Evolutionary conservation across 2,329 filamentous ascomycete species (phyloP), one percentile per base, ranked within the genome.

Genomic region (Penicillium hordei): DNA sequence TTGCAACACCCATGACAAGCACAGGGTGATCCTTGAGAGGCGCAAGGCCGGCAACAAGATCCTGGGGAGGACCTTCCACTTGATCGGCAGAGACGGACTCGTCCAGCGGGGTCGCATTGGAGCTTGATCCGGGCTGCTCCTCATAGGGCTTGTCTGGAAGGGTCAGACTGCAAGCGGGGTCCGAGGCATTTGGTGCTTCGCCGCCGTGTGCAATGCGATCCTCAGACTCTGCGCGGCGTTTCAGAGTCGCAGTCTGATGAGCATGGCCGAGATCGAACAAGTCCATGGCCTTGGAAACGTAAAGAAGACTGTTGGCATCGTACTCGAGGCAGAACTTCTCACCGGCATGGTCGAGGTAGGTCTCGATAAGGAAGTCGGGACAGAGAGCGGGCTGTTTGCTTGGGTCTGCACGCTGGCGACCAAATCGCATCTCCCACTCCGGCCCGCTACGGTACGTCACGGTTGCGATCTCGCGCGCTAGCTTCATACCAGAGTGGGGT

Each of bases 261-360:
- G 85, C 82, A 48, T 80, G 79, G 25, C 94, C 92, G 0, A 99
- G 83, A 69, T 99, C 94, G 73, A 99, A 99, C 13, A 99, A 81
- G 71, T 99, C 94, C 94, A 99, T 99, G 5, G 94, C 94, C 77
- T 99, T 99, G 74, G 91, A 96, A 56, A 99, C 91, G 74, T 99
- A 99, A 2, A 99, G 81, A 39, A 97, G 79, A 70, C 92, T 96
- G 76, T 99, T 99, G 27, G 94, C 87, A 69, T 99, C 94, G 72
- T 97, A 97, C 62, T 94, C 93, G 27, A 99, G 82, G 72, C 92
- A 97, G 81, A 96, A 99, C 76, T 99, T 99, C 79, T 99, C 94
- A 21, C 94, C 94, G 0, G 94, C 94, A 70, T 99, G 94, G 75
- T 99, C 94, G 19, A 99, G 85, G 72, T 99, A 99, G 0, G 94